Evolutionary conservation across 2,329 filamentous ascomycete species (phyloP).

Genomic region (Xenosphaeropsis pyriputrescens): DNA sequence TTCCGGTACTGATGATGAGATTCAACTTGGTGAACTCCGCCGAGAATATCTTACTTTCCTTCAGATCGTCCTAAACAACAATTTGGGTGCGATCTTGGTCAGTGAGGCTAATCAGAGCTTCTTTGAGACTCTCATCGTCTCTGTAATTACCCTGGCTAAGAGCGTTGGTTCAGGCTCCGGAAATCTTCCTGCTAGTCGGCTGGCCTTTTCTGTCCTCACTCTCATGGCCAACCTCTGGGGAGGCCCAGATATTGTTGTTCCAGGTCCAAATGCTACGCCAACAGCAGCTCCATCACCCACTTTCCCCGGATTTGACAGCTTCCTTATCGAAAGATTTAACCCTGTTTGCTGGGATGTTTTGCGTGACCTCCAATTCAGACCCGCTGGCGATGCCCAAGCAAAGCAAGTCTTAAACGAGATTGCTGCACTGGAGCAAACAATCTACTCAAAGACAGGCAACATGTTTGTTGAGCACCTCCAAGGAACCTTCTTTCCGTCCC

Average conservation of each 20-base stretch:
- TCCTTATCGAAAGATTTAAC: constrained; percentile 82
- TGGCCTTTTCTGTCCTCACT: constrained; percentile 70
- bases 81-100: constrained; percentile 76
- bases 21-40: constrained; percentile 81
- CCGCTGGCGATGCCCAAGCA: constrained; percentile 70
- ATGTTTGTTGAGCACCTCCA: constrained; percentile 61
- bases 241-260: constrained; percentile 57
- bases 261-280: constrained; percentile 29
- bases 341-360: constrained; percentile 82
- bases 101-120: constrained; percentile 80
- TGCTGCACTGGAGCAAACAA: constrained; percentile 71
- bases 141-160: constrained; percentile 71
- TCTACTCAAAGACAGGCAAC: constrained; percentile 80
- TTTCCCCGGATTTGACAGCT: constrained; percentile 82
- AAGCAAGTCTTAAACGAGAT: constrained; percentile 82
- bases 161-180: constrained; percentile 48
- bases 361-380: constrained; percentile 62
- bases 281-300: constrained; percentile 35
- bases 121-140: constrained; percentile 77
- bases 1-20: constrained; percentile 87
- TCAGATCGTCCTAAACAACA: constrained; percentile 78
- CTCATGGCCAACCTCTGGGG: constrained; percentile 85
- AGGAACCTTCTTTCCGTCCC: constrained; percentile 43
- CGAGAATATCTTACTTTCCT: constrained; percentile 93
- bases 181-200: constrained; percentile 43